Evolutionary conservation across 2,329 filamentous ascomycete genomes (phyloP), one percentile per base, ranked within the genome.

Genomic region (Hypoxylon sp.): DNA sequence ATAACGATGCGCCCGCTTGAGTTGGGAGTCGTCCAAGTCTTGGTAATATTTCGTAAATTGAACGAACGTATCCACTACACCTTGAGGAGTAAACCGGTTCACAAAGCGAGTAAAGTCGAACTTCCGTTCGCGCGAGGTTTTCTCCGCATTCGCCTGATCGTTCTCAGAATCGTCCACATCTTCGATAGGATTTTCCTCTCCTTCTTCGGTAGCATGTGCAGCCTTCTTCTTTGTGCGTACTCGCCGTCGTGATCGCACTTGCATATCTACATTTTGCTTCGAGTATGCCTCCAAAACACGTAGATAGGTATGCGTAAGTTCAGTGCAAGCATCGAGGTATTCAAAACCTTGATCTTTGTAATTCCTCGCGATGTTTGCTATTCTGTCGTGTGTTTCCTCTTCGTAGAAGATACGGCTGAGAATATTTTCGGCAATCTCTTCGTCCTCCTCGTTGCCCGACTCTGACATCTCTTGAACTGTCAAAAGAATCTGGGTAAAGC

Each of bases 331-430:
- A 71, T 99, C 92, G 1, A 99, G 80, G 62, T 97, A 99, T 46
- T 91, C 90, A 62, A 97, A 94, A 0, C 90, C 89, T 73, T 97
- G 94, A 53, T 93, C 90, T 61, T 95, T 96, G 75, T 95, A 97
- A n/a, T 82, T 87, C 57, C 88, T 81, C 1, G 93, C 79, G 43
- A 97, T 89, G 51, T 86, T 83, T 20, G 93, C 82, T 41, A 99
- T 83, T 16, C 89, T 81, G 55, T 99, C 93, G 65, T 99, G 92
- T 0, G 92, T 97, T 0, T 90, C 84, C 67, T 97, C 91, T 71
- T 99, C 94, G 73, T 99, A 99, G 70, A 99, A 99, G n/a, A 99
- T 90, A 55, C 93, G 90, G 64, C 89, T 95, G 42, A 96, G 84
- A 8, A 96, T 97, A 63, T 99, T 99, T 68, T 99, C 93, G 0